Evolutionary conservation across 192 early-diverging fungal species (phyloP).

Genomic region (Geranomyces variabilis): DNA sequence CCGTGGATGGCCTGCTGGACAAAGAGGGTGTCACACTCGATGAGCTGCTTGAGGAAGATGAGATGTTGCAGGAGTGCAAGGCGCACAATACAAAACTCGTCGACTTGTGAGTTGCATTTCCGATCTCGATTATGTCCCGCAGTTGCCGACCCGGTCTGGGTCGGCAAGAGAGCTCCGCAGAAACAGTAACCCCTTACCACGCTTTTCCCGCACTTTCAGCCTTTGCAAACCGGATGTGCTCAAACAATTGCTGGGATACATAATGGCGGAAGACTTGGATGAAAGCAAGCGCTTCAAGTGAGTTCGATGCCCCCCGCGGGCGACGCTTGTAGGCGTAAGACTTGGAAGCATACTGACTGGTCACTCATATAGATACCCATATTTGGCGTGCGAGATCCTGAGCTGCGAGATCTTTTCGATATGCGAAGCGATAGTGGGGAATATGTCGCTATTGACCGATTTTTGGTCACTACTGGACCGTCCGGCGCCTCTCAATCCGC

Average conservation of each 20-base stretch:
- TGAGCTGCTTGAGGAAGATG: conserved; percentile 89
- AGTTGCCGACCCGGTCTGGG: neutral
- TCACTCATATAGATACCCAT: conserved; percentile 69
- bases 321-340: neutral
- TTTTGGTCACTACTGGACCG: conserved; percentile 88
- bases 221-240: conserved; percentile 76
- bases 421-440: conserved; percentile 72
- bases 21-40: conserved; percentile 88
- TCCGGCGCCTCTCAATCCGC: conserved; percentile 70
- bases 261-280: conserved; percentile 82
- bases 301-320: conserved; percentile 18
- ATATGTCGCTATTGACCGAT: conserved; percentile 72
- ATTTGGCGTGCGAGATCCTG: conserved; percentile 77
- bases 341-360: neutral
- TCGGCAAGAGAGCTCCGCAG: neutral
- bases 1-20: conserved; percentile 90
- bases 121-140: neutral
- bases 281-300: conserved; percentile 80
- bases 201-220: conserved; percentile 45
- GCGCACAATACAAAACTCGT: conserved; percentile 89
- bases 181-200: neutral
- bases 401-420: conserved; percentile 79
- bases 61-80: conserved; percentile 93
- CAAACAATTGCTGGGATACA: conserved; percentile 77
- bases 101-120: conserved; percentile 65